Base-by-base conservation (phyloP, 2,329 filamentous ascomycete species). In the Diaporthe vexans region DNA sequence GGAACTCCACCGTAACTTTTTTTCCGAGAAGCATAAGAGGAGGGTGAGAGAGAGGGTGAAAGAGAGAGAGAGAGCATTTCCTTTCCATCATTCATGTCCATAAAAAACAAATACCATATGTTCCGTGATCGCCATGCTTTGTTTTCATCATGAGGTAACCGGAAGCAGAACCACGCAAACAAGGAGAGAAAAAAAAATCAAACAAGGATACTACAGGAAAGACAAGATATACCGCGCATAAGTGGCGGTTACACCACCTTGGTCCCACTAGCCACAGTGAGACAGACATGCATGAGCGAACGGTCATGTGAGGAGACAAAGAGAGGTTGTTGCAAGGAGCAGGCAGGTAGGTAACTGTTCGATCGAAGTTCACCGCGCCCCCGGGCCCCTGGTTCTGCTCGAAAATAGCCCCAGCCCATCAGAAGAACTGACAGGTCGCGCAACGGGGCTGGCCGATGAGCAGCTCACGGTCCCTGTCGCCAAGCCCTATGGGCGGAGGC, bases 111-210 rank as follows among this genome's bases (percentile, higher is more conserved):
- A 19, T 26, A 67, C 40, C 40, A 24, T 37, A 35, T 54, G 33
- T 54, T 54, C 48, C 63, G 48, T 54, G n/a, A 68, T 68, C 63
- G 63, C 63, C 63, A 68, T 68, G 63, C 63, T 68, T 48, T 68
- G 33, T 26, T 54, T 54, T 51, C 63, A 35, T 68, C 63, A 54
- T 29, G 63, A 68, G 63, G n/a, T 68, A 54, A 40, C 19, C 4
- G n/a, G 17, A 52, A 37, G 29, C 11, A 48, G 11, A 13, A 11
- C n/a, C n/a, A n/a, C n/a, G n/a, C 1, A 37, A 2, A 40, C 6
- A 40, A 7, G 8, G 37, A 40, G 37, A 40, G 37, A 40, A 11
- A 40, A 7, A 40, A 48, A 5, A n/a, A 6, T 15, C 8, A 46
- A 17, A 37, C 7, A n/a, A 54, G 8, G n/a, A 54, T 43, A 43